Conservation (phyloP, 768 basidiomycete genomes). For the Naganishia antarctica region DNA sequence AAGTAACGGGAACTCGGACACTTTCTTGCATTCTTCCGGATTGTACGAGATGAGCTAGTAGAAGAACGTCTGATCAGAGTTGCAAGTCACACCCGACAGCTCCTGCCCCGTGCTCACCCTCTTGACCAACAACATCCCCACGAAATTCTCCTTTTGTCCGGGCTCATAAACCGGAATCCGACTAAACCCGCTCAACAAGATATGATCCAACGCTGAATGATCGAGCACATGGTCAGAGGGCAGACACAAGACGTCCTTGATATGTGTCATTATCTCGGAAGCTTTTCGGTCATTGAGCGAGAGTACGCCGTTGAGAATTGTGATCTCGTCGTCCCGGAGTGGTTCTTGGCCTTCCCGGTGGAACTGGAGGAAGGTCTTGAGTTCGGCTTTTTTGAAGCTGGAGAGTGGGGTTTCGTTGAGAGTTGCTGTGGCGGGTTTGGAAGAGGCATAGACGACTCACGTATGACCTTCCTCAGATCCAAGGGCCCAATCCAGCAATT, state of each 20-base stretch:
- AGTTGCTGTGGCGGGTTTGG: background rate
- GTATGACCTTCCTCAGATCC: constrained; percentile 62
- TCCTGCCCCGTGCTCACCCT: constrained; percentile 54
- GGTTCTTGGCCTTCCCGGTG: constrained; percentile 51
- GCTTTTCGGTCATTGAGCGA: constrained; percentile 54
- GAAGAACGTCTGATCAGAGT: background rate
- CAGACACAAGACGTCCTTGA: constrained; percentile 78
- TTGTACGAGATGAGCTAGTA: constrained; percentile 78
- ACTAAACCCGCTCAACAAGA: constrained; percentile 67
- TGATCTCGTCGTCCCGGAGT: constrained; percentile 51
- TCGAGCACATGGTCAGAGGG: constrained; percentile 73
- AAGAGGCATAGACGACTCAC: constrained; percentile 31
- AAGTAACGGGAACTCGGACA: constrained; percentile 62
- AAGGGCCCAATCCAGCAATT: constrained; percentile 72
- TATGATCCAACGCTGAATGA: constrained; percentile 66
- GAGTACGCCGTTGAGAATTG: constrained; percentile 49
- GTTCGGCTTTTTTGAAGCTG: constrained; percentile 49
- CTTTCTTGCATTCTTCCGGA: constrained; percentile 59
- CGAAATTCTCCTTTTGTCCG: constrained; percentile 63
- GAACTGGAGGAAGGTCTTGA: constrained; percentile 53
- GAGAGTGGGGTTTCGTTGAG: background rate
- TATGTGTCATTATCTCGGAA: constrained; percentile 71
- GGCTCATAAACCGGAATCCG: constrained; percentile 83
- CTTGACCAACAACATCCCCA: constrained; percentile 78
- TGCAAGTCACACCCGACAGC: background rate